Base-by-base conservation (phyloP, 2,329 filamentous ascomycete genomes). In the Sphaerulina musiva region DNA sequence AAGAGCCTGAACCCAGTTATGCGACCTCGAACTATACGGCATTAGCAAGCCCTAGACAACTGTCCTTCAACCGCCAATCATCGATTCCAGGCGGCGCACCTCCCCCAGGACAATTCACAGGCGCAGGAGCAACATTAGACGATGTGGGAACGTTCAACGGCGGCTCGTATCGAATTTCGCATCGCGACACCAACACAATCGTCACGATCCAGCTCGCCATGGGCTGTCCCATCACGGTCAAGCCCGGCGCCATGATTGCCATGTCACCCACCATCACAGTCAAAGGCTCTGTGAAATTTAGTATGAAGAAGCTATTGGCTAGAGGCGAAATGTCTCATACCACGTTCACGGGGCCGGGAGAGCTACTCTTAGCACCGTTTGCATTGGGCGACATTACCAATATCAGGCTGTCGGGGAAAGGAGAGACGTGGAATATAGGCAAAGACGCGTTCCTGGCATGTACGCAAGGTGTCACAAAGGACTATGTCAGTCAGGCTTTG, bases 71-170 rank as follows among this genome's bases (percentile, higher is more conserved):
- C 55, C 48, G 60, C 12, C 58, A 61, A 29, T 62, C 59, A 9
- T 61, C 56, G 43, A 67, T 70, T 60, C 65, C 68, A 6, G 57
- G 68, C 57, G 70, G 71, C n/a, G 71, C 73, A 34, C 73, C 78
- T 2, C 56, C 74, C 2, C 68, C 70, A 36, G 74, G 73, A 2
- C 79, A 86, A 54, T 90, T 92, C 59, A 69, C 77, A 5, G 87
- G 87, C 31, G 82, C 80, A 0, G 72, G 73, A 32, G 75, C 85
- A 0, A 76, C 82, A 31, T 31, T 64, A 9, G 93, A 97, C 70
- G 91, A 95, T 63, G 82, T 95, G 1, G 93, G 93, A n/a, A 93
- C 87, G 0, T 98, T 97, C 76, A 97, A 97, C 68, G 93, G 93
- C 12, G 93, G 93, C 10, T 92, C 87, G 67, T 98, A 92, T 69